These are phyloP conservation scores for Daphne laureola DNA, from an alignment of 441 rosid genomes.

Conservation along the genomic window DNA sequence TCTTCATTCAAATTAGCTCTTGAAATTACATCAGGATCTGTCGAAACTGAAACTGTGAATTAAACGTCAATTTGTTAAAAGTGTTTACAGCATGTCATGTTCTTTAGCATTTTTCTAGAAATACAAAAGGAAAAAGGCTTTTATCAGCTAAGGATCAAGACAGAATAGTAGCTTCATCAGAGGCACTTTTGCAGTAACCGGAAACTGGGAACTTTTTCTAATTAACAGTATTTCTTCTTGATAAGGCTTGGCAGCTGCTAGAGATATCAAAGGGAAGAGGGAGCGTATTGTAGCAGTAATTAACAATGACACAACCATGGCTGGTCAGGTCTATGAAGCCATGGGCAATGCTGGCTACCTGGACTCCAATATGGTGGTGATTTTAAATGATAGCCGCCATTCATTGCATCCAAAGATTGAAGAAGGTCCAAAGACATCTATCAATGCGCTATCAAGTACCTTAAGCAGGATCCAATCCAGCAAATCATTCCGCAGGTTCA, in stretches of 20 bases:
- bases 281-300: constrained; percentile 70
- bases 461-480: constrained; percentile 87
- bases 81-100: too few relatives aligned
- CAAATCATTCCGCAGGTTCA: constrained; percentile 66
- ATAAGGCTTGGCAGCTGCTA: constrained; percentile 81
- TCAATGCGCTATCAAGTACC: constrained; percentile 69
- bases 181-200: background rate
- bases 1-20: too few relatives aligned
- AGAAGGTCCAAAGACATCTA: constrained; percentile 65
- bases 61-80: too few relatives aligned
- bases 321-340: constrained; percentile 94
- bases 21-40: too few relatives aligned
- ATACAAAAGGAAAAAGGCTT: too few relatives aligned
- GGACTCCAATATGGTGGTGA: constrained; percentile 83
- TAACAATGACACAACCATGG: constrained; percentile 67
- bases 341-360: constrained; percentile 92
- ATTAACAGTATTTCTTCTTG: background rate
- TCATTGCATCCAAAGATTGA: constrained; percentile 69
- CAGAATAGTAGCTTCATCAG: too few relatives aligned
- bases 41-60: too few relatives aligned
- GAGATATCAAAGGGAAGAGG: constrained; percentile 81
- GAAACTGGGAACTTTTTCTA: constrained; percentile 8
- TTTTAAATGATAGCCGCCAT: constrained; percentile 76
- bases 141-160: too few relatives aligned
- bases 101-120: too few relatives aligned